Evolutionary conservation across 2,329 filamentous ascomycete species (phyloP).

Genomic region (Metarhizium robertsii): DNA sequence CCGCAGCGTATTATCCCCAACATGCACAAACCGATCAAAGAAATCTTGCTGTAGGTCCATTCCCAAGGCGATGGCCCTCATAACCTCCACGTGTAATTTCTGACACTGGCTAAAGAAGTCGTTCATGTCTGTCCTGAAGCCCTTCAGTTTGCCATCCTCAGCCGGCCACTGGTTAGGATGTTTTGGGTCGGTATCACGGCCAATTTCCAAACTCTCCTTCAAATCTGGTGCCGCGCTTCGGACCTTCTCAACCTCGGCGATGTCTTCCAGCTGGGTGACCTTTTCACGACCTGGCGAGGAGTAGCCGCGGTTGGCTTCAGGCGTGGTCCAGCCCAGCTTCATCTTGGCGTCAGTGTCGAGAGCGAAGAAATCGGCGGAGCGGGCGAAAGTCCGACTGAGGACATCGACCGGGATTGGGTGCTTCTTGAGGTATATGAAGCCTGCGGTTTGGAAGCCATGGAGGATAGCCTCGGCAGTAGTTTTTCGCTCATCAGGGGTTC

Average conservation of each 20-base stretch:
- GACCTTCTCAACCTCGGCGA: conserved; percentile 45
- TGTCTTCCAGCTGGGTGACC: conserved; percentile 47
- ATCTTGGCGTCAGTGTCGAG: conserved; percentile 55
- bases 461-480: conserved; percentile 64
- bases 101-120: conserved; percentile 69
- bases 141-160: conserved; percentile 33
- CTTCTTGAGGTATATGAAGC: conserved; percentile 83
- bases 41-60: conserved; percentile 62
- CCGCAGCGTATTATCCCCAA: conserved; percentile 61
- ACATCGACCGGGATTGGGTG: conserved; percentile 57
- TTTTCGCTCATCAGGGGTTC: conserved; percentile 48
- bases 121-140: conserved; percentile 66
- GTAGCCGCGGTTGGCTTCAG: conserved; percentile 67
- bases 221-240: conserved; percentile 52
- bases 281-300: conserved; percentile 63
- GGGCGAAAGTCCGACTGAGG: conserved; percentile 53
- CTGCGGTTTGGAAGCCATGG: conserved; percentile 71
- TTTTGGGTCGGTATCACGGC: conserved; percentile 46
- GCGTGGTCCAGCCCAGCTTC: conserved; percentile 59
- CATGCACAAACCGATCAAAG: conserved; percentile 68
- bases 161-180: conserved; percentile 70
- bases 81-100: conserved; percentile 63
- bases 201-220: conserved; percentile 59
- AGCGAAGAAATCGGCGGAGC: conserved; percentile 62
- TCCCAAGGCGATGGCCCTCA: conserved; percentile 77